Evolutionary conservation across 257 asterid species (phyloP).

Genomic region (Mitragyna speciosa): DNA sequence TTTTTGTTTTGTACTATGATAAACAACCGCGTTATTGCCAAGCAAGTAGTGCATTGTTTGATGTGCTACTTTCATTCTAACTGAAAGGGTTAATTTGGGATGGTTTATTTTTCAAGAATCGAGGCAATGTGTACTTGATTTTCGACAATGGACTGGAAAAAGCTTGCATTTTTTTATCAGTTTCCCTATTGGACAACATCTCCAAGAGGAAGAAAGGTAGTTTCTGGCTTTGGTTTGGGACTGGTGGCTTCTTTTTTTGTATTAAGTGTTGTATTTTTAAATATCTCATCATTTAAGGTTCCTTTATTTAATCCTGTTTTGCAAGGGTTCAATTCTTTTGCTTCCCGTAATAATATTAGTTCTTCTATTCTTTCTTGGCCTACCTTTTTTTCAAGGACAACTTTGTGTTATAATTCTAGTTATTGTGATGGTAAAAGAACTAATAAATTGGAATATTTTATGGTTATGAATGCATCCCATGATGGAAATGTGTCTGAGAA

Average conservation of each 20-base stretch:
- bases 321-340: conserved; percentile 38
- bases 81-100: conserved; percentile 7
- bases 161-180: conserved; percentile 53
- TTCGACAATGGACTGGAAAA: conserved; percentile 54
- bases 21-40: not conserved
- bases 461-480: conserved; percentile 29
- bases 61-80: not conserved
- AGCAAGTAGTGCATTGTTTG: not conserved
- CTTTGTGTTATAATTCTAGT: conserved; percentile 23
- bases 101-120: not conserved
- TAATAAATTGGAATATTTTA: conserved; percentile 17
- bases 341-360: conserved; percentile 29
- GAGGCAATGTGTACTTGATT: not conserved
- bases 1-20: not conserved
- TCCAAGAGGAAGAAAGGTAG: conserved; percentile 53
- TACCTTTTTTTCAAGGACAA: conserved; percentile 25
- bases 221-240: conserved; percentile 61
- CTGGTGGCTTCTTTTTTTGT: conserved; percentile 45
- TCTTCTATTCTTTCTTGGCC: conserved; percentile 43
- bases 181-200: conserved; percentile 34
- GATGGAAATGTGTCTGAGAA: conserved; percentile 27
- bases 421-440: conserved; percentile 16
- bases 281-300: conserved; percentile 50
- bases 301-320: conserved; percentile 52
- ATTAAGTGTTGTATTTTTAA: conserved; percentile 44